Percentiles rank a stretch among this genome's conserved stretches.
These are phyloP conservation scores for Xylaria flabelliformis DNA, from an alignment of 495 filamentous ascomycete species.

Conservation along the genomic window DNA sequence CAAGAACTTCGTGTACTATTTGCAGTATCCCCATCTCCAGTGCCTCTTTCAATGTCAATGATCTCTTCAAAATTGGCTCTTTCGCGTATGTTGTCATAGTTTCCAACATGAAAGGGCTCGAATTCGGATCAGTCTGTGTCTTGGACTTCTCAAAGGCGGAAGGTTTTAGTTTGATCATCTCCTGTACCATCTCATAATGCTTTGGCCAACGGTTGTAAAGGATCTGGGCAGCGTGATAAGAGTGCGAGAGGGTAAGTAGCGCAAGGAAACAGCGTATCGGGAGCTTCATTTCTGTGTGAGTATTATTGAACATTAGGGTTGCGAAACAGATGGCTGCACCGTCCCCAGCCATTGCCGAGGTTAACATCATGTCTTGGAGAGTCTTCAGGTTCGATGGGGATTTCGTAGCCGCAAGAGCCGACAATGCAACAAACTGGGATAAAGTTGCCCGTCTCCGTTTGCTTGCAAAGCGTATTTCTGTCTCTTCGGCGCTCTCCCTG, in stretches of 20 bases:
- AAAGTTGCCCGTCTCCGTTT: not conserved
- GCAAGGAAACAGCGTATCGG: slow-evolving; percentile 2
- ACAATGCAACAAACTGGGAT: not conserved
- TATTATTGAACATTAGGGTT: not conserved
- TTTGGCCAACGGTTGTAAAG: not conserved
- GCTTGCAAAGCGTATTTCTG: not conserved
- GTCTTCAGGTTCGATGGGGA: not conserved
- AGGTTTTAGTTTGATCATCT: slow-evolving; percentile 5
- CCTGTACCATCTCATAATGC: slow-evolving; percentile 1
- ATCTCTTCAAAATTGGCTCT: not conserved
- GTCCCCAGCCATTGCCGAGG: not conserved
- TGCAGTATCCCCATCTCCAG: not conserved
- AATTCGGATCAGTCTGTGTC: not conserved
- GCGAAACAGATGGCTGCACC: not conserved
- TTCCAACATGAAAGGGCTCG: not conserved
- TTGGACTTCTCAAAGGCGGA: not conserved
- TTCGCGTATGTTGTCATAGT: not conserved
- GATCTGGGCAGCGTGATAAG: not conserved
- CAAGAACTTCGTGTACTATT: not conserved
- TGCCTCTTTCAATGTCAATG: not conserved
- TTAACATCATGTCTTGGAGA: not conserved
- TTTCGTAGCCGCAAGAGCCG: not conserved
- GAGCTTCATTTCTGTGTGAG: not conserved
- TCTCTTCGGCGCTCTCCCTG: not conserved
- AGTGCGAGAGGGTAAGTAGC: not conserved